A percentile compares a stretch with the other conserved stretches of the same genome.
Evolutionary conservation across 2,329 filamentous ascomycete species (phyloP).

Genomic region (Metarhizium album): DNA sequence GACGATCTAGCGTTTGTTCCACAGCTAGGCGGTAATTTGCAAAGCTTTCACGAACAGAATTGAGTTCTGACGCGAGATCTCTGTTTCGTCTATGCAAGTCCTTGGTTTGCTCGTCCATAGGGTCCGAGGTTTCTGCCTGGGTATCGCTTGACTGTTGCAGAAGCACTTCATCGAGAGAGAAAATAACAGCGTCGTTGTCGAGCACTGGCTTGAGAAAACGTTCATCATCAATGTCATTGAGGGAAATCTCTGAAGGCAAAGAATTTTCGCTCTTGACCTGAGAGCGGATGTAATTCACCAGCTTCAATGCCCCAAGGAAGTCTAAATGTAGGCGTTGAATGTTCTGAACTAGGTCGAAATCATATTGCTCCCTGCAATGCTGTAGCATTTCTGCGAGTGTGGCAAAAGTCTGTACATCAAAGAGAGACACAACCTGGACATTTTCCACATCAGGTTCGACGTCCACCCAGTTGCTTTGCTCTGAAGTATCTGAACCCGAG

Average conservation of each 20-base stretch:
- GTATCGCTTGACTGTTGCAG: constrained; percentile 34
- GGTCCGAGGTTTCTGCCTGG: constrained; percentile 18
- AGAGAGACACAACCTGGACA: constrained; percentile 53
- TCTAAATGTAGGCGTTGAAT: constrained; percentile 51
- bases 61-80: constrained; percentile 50
- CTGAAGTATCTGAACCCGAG: constrained; percentile 18
- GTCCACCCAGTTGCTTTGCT: constrained; percentile 41
- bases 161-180: constrained; percentile 69
- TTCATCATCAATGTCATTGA: constrained; percentile 61
- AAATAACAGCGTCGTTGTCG: constrained; percentile 81
- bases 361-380: constrained; percentile 54
- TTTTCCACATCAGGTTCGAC: constrained; percentile 53
- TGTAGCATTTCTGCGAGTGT: constrained; percentile 55
- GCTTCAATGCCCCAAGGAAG: constrained; percentile 62
- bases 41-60: constrained; percentile 49
- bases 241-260: constrained; percentile 48
- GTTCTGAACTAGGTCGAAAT: constrained; percentile 55
- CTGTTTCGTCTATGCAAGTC: constrained; percentile 38
- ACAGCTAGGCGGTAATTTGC: constrained; percentile 55
- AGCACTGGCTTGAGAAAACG: constrained; percentile 73
- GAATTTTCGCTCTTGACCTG: constrained; percentile 31
- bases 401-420: constrained; percentile 55
- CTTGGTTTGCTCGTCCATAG: constrained; percentile 16
- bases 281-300: constrained; percentile 59
- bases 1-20: constrained; percentile 54